Base-by-base conservation (phyloP, 2,329 filamentous ascomycete species). In the Trematosphaeria pertusa region DNA sequence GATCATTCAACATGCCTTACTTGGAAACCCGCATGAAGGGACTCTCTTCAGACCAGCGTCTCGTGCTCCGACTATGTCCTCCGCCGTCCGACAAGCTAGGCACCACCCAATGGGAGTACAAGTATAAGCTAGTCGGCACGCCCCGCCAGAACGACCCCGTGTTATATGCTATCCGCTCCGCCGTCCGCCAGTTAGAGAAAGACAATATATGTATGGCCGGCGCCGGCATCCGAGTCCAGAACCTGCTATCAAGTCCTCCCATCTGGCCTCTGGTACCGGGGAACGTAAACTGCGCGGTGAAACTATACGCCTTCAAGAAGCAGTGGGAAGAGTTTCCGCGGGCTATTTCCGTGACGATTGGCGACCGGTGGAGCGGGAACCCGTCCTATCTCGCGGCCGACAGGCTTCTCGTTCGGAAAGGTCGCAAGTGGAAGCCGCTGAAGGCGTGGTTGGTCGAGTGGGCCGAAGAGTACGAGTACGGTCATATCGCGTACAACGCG, bases 1-100 rank as follows among this genome's bases (percentile, higher is more conserved):
- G n/a, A n/a, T n/a, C n/a, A n/a, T n/a, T n/a, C 20, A 38, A 6
- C n/a, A 38, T 38, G 36, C 36, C 36, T 14, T 26, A 6, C 7
- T 22, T 38, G 5, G 4, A 5, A 5, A 38, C 36, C 12, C 36
- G 36, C 4, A 15, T 38, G 18, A 38, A 15, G 36, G 5, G 18
- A 8, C 20, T 28, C 20, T 14, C 20, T 12, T 17, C 15, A 8
- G 20, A 38, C 20, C 19, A 38, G n/a, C 5, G 21, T 4, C 5
- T 15, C 12, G n/a, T 38, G 4, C 9, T 26, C 10, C 7, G 28
- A 11, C n/a, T 38, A 15, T 38, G 28, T 14, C 36, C 21, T 8
- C 36, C 36, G 7, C 36, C 19, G n/a, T 11, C 15, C 9, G 11
- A 38, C 5, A 10, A 6, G 10, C 7, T 3, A 3, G 9, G 11